A percentile compares a stretch with the other conserved stretches of the same genome.
Evolutionary conservation across 75 land plant species (phyloP).

Genomic region (Isoetes taiwanensis): DNA sequence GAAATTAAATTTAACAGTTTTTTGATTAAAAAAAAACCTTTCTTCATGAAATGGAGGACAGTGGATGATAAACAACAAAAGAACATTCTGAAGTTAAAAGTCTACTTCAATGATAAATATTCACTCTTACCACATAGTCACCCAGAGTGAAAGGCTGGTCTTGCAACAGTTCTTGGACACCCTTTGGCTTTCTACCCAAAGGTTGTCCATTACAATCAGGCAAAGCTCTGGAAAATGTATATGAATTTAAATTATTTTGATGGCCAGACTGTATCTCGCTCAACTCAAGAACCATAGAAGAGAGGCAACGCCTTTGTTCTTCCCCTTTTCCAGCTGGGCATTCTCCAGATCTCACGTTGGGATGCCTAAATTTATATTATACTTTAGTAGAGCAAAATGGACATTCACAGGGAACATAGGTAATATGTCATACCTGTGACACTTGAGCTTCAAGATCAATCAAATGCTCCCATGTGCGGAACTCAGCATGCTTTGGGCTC

Average conservation of each 20-base stretch:
- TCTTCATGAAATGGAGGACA: neutral
- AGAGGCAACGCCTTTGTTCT: slow-evolving; percentile 22
- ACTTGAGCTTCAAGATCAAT: slow-evolving; percentile 75
- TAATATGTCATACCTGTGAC: slow-evolving; percentile 23
- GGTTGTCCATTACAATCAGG: no score
- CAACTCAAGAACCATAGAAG: slow-evolving; percentile 40
- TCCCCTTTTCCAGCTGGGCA: slow-evolving; percentile 19
- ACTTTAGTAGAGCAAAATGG: neutral
- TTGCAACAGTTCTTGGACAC: no score
- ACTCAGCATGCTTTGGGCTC: slow-evolving; percentile 26
- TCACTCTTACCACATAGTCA: slow-evolving; percentile 62
- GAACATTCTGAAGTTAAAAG: neutral
- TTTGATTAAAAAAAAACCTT: neutral
- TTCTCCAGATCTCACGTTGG: slow-evolving; percentile 37
- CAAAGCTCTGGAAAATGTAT: no score
- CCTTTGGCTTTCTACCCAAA: no score
- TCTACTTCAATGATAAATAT: neutral
- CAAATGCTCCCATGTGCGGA: slow-evolving; percentile 56
- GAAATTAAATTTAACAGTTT: neutral
- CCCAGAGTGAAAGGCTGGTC: slow-evolving; percentile 42
- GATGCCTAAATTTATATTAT: slow-evolving; percentile 22
- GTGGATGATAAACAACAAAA: neutral
- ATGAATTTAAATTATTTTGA: neutral
- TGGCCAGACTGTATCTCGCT: slow-evolving; percentile 6
- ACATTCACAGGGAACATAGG: neutral